These are phyloP conservation scores for Suhomyces maxii DNA, from an alignment of 1,139 yeast genomes.

Conservation along the genomic window DNA sequence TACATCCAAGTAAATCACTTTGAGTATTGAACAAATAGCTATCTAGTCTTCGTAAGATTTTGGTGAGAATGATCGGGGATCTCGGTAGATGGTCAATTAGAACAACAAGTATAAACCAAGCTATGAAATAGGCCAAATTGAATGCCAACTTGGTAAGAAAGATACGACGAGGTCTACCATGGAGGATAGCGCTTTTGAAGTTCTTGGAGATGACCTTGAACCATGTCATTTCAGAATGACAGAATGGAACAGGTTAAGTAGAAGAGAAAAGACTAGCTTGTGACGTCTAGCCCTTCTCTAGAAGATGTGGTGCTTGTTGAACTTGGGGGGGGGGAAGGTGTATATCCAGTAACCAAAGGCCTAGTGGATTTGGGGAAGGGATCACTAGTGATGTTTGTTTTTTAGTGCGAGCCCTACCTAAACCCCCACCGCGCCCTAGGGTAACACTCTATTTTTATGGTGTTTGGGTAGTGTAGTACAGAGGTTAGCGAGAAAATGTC, in stretches of 20 bases:
- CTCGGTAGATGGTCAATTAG: constrained; percentile 7
- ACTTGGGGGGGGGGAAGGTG: too few relatives aligned
- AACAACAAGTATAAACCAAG: constrained; percentile 6
- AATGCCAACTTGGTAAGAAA: constrained; percentile 1
- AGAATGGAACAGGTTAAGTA: neutral
- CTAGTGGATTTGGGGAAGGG: too few relatives aligned
- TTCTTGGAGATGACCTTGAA: neutral
- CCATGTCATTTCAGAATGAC: neutral
- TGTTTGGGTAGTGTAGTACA: too few relatives aligned
- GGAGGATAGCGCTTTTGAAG: constrained; percentile 3
- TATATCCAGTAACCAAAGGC: too few relatives aligned
- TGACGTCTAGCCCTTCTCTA: too few relatives aligned
- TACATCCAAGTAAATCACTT: constrained; percentile 4
- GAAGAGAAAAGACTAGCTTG: too few relatives aligned
- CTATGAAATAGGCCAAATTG: constrained; percentile 4
- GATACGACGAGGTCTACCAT: constrained; percentile 4
- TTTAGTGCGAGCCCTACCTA: too few relatives aligned
- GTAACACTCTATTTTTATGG: too few relatives aligned
- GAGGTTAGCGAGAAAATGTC: too few relatives aligned
- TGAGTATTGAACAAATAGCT: constrained; percentile 6
- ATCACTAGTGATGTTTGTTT: too few relatives aligned
- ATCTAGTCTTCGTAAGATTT: constrained; percentile 6
- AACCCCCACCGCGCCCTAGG: too few relatives aligned
- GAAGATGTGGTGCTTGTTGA: too few relatives aligned
- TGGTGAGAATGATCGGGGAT: constrained; percentile 4